phyloP scores from a whole-genome alignment of 2,329 filamentous ascomycete species.

The Paecilomyces formosus region DNA sequence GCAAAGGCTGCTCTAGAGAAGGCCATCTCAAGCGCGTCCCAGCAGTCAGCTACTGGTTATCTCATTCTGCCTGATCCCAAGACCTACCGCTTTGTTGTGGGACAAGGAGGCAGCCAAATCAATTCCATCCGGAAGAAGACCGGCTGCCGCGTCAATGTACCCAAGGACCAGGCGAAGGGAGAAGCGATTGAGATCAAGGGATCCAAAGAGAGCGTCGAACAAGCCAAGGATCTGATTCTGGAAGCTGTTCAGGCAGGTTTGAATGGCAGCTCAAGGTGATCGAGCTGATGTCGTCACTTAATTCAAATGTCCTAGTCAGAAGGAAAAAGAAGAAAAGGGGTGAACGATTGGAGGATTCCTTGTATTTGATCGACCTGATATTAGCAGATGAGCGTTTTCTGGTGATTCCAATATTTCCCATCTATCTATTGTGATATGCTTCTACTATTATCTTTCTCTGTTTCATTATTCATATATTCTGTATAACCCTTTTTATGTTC shows the following conservation, averaged over 20 bases:
- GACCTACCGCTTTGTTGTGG: constrained; percentile 86
- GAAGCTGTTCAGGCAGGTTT: constrained; percentile 58
- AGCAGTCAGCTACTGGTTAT: constrained; percentile 63
- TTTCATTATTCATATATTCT: background rate
- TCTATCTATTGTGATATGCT: background rate
- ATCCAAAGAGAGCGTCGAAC: constrained; percentile 68
- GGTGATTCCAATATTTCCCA: background rate
- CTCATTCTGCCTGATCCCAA: constrained; percentile 82
- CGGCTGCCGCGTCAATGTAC: constrained; percentile 88
- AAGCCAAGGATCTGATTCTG: constrained; percentile 82
- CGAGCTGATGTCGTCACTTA: background rate
- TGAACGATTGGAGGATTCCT: background rate
- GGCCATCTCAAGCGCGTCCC: constrained; percentile 56
- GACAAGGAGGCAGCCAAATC: constrained; percentile 81
- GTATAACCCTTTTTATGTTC: background rate
- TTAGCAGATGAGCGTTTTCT: background rate
- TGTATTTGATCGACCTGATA: background rate
- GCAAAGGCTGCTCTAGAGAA: constrained; percentile 67
- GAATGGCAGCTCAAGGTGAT: constrained; percentile 9
- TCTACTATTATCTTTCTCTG: background rate
- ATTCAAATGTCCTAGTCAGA: background rate
- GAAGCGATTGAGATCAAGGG: constrained; percentile 91
- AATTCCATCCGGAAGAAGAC: constrained; percentile 89
- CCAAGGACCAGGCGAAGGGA: constrained; percentile 62
- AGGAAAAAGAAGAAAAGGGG: background rate